phyloP scores from a whole-genome alignment of 331 rosid species.

The Quercus tomentella region DNA sequence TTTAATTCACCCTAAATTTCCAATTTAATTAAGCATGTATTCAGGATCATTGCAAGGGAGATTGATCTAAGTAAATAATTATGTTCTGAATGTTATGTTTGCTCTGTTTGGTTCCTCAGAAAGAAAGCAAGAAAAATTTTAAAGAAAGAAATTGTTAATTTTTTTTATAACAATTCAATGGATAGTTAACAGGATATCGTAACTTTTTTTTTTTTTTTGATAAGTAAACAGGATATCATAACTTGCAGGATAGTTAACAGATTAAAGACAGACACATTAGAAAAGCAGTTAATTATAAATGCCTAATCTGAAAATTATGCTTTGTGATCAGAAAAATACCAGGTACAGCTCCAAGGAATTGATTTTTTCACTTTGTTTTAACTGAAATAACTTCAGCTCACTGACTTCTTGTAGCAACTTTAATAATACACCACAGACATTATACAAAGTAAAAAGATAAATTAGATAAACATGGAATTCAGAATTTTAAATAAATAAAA shows the following conservation, averaged over 20 bases:
- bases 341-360: conserved; percentile 35
- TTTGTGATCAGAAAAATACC: conserved; percentile 27
- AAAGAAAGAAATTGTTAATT: too few relatives aligned
- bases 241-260: background rate
- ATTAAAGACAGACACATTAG: background rate
- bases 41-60: background rate
- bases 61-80: background rate
- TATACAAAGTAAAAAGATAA: background rate
- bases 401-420: conserved; percentile 32
- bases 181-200: background rate
- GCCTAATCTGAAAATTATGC: background rate
- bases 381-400: conserved; percentile 33
- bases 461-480: background rate
- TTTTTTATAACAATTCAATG: too few relatives aligned
- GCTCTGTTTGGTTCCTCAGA: too few relatives aligned
- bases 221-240: background rate
- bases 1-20: conserved; percentile 35
- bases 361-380: conserved; percentile 26
- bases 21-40: conserved; percentile 1
- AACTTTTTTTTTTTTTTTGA: background rate
- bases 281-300: background rate
- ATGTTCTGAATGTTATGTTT: too few relatives aligned
- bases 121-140: too few relatives aligned
- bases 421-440: background rate
- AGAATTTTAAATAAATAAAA: background rate